Base-by-base conservation (phyloP, 805 yeast species). In the Yarrowia sp. region DNA sequence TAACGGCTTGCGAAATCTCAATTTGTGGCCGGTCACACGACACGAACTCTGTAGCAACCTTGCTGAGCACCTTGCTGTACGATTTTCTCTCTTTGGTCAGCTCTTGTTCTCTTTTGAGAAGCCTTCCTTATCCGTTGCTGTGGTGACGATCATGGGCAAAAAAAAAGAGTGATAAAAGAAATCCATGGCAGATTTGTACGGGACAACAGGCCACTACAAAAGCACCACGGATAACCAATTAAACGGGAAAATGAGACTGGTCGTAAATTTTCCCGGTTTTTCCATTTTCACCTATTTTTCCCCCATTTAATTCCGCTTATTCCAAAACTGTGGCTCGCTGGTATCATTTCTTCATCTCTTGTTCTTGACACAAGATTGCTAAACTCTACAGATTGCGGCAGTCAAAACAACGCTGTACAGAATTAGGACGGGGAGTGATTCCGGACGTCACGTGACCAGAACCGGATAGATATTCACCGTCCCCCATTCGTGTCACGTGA, bases 351-450 rank as follows among this genome's bases (percentile, higher is more conserved):
- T 42, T 15, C 47, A 9, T 43, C 47, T 40, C 17, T 20, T 20
- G 30, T 44, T 12, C 49, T 9, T 30, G 38, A 38, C 24, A 17
- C 43, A 52, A 52, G 30, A 38, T 52, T 52, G 58, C 58, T 52
- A 52, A 52, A 52, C 58, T 52, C 58, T 52, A 52, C 58, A 52
- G n/a, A 20, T 36, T 52, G 58, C 43, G 33, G 42, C 42, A 52
- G 43, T 19, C 43, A 20, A 52, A 52, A 36, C 38, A 52, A 44
- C 53, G 13, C 58, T 52, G 58, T 52, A 52, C 43, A 36, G 36
- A n/a, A n/a, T n/a, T 24, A 24, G 30, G 30, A 24, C 7, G 30
- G 3, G 30, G 30, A 7, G 30, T 24, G 30, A 24, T n/a, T n/a
- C n/a, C n/a, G 6, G 6, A 24, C 3, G 30, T 24, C 30, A 24